Base-by-base conservation (phyloP, 108 stramenopile species). In the Skeletonema potamos region DNA sequence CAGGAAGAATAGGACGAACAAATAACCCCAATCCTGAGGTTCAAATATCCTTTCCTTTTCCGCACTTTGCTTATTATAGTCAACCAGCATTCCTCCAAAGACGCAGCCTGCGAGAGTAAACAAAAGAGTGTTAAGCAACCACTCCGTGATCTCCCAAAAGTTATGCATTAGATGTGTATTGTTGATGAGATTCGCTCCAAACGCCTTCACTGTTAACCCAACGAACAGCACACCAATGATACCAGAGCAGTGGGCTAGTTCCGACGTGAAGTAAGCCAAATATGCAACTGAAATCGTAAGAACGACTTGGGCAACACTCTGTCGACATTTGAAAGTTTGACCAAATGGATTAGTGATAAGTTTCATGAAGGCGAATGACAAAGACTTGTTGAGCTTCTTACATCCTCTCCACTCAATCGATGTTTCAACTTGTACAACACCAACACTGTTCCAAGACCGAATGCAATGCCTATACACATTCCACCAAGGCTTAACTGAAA, bases 71-170 rank as follows among this genome's bases (percentile, higher is more conserved):
- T 81, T 26, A 84, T 56, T 66, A 84, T 54, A 15, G 32, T 59
- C 58, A 0, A 18, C 58, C 12, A 59, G n/a, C 43, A 59, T 48
- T 2, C 20, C n/a, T 17, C 58, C 58, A 54, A 54, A 59, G 9
- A 59, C 39, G n/a, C 43, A 7, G 58, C 58, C 61, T 20, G 64
- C 93, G 10, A 99, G 69, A 9, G 93, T 77, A 73, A 99, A 99
- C 20, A 99, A 82, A 10, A 97, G 41, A 8, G 98, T 98, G 69
- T 97, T 97, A 37, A 95, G 78, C 27, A 96, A 61, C 64, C 93
- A 90, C 69, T 93, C 96, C 29, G 89, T 41, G 4, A 97, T 28
- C 0, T 74, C 60, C 93, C 94, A 90, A 72, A 97, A 92, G 30
- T 84, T 69, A 56, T 88, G 75, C 84, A 96, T 83, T 37, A 93